phyloP scores from a whole-genome alignment of 2,329 filamentous ascomycete species.

The Fragosphaeria purpurea region DNA sequence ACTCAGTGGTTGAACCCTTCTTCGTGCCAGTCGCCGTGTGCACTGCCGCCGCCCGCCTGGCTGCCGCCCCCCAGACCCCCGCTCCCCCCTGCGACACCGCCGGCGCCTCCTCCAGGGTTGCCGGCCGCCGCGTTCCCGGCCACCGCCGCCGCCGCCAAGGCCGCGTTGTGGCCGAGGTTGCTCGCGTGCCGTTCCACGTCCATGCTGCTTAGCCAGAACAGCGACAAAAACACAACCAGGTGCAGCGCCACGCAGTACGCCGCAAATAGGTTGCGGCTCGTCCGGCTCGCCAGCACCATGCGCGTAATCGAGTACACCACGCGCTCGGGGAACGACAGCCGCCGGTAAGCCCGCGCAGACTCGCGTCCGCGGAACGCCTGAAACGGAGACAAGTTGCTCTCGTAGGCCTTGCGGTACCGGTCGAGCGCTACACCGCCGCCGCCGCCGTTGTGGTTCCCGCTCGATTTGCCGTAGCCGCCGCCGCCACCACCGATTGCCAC shows the following conservation, averaged over 20 bases:
- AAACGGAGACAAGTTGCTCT: conserved; percentile 91
- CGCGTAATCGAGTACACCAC: conserved; percentile 84
- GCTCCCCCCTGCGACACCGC: conserved; percentile 20
- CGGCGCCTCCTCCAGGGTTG: conserved; percentile 20
- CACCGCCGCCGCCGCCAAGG: conserved; percentile 30
- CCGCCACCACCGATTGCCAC: conserved; percentile 49
- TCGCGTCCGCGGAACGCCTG: conserved; percentile 92
- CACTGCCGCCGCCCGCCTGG: conserved; percentile 19
- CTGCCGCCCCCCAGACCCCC: conserved; percentile 22
- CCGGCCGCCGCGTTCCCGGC: too few species aligned
- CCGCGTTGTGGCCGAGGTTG: conserved; percentile 40
- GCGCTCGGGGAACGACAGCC: conserved; percentile 86
- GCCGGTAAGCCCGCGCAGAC: conserved; percentile 77
- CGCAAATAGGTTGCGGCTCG: conserved; percentile 88
- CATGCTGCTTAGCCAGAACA: conserved; percentile 71
- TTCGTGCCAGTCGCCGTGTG: conserved; percentile 51
- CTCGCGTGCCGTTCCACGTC: conserved; percentile 54
- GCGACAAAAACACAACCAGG: conserved; percentile 71
- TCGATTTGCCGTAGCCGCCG: conserved; percentile 33
- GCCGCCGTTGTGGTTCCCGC: conserved; percentile 27
- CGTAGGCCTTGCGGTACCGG: conserved; percentile 84
- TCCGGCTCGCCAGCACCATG: conserved; percentile 80
- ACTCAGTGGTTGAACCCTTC: conserved; percentile 43
- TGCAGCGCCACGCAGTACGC: conserved; percentile 85
- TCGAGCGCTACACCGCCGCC: conserved; percentile 61